These are phyloP conservation scores for Pythium brassicae DNA, from an alignment of 352 stramenopile genomes.

Conservation along the genomic window DNA sequence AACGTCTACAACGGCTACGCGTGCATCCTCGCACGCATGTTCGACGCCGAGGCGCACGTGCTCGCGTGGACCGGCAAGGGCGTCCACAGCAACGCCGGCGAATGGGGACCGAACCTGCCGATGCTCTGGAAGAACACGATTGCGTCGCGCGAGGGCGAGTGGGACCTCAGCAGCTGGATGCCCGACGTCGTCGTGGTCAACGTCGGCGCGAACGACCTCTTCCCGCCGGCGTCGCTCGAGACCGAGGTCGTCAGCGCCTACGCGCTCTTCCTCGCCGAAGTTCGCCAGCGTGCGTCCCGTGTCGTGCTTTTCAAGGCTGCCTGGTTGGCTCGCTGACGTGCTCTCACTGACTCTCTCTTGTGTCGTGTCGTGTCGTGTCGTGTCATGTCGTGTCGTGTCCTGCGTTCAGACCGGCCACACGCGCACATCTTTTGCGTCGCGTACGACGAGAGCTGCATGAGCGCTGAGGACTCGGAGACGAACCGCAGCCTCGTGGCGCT, in stretches of 20 bases:
- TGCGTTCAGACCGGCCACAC: conserved; percentile 52
- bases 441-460: conserved; percentile 81
- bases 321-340: background rate
- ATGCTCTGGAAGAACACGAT: conserved; percentile 82
- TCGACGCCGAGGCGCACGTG: conserved; percentile 82
- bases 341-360: background rate
- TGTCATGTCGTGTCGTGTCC: no score
- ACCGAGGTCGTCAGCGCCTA: conserved; percentile 81
- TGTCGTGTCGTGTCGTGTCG: no score
- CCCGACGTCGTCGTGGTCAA: conserved; percentile 85
- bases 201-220: conserved; percentile 76
- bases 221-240: conserved; percentile 77
- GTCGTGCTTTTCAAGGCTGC: background rate
- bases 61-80: conserved; percentile 84
- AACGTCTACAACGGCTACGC: conserved; percentile 87
- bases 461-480: conserved; percentile 63
- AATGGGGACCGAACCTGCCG: conserved; percentile 83
- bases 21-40: conserved; percentile 81
- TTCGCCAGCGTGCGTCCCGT: conserved; percentile 62
- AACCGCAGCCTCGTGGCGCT: conserved; percentile 76
- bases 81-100: conserved; percentile 79
- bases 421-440: conserved; percentile 87
- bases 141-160: conserved; percentile 59
- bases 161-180: conserved; percentile 73
- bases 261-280: conserved; percentile 65